Evolutionary conservation across 352 stramenopile species (phyloP).

Genomic region (Elongisporangium senticosum): DNA sequence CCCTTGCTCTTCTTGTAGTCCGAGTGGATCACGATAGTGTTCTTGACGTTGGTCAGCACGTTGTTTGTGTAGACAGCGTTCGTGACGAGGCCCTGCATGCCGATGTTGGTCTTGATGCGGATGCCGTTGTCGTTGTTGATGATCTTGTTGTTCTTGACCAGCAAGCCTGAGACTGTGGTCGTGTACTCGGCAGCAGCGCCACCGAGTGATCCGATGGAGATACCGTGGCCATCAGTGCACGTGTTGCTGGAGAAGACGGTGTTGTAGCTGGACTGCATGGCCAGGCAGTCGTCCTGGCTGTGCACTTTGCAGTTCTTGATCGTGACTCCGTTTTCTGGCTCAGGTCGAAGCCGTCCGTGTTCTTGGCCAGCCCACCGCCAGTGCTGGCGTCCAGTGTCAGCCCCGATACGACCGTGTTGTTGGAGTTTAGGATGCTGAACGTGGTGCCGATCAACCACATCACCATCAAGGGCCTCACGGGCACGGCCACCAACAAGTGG

Average conservation of each 20-base stretch:
- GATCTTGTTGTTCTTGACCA: slow-evolving; percentile 25
- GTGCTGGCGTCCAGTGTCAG: slow-evolving; percentile 20
- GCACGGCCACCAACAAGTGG: slow-evolving; percentile 15
- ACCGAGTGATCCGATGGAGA: slow-evolving; percentile 30
- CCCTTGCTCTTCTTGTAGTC: slow-evolving; percentile 30
- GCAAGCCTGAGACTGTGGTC: slow-evolving; percentile 14
- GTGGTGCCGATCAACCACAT: slow-evolving; percentile 4
- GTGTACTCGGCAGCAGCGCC: slow-evolving; percentile 10
- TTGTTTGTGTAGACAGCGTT: slow-evolving; percentile 14
- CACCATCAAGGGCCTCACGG: slow-evolving; percentile 11
- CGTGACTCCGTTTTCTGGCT: slow-evolving; percentile 14
- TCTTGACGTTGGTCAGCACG: slow-evolving; percentile 9
- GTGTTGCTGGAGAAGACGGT: slow-evolving; percentile 12
- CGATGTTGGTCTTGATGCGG: slow-evolving; percentile 29
- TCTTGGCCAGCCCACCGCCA: slow-evolving; percentile 18
- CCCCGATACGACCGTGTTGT: slow-evolving; percentile 7
- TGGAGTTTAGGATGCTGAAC: slow-evolving; percentile 16
- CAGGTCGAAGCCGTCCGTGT: slow-evolving; percentile 30
- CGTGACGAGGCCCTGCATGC: slow-evolving; percentile 11
- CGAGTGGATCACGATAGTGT: slow-evolving; percentile 20
- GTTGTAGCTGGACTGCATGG: slow-evolving; percentile 24
- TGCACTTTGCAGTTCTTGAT: slow-evolving; percentile 15
- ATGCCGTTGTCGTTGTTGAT: slow-evolving; percentile 24
- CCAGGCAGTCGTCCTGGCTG: slow-evolving; percentile 26
- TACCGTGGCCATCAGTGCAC: slow-evolving; percentile 13